Evolutionary conservation across 2,329 filamentous ascomycete species (phyloP).

Genomic region (Phaeosphaeria sp.): DNA sequence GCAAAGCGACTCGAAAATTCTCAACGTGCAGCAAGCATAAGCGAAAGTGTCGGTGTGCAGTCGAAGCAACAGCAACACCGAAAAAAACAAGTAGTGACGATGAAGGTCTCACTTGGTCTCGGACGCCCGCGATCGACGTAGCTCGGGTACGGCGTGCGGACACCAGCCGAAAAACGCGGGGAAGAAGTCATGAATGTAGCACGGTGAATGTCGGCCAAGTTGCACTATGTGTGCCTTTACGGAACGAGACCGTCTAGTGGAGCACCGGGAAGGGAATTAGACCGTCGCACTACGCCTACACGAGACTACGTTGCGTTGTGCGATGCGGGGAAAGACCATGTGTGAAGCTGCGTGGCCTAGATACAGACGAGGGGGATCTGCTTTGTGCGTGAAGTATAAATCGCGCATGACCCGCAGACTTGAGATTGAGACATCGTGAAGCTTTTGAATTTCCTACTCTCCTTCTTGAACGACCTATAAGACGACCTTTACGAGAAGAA

Average conservation of each 20-base stretch:
- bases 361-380: not conserved
- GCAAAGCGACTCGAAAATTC: not conserved
- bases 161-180: not conserved
- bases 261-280: not conserved
- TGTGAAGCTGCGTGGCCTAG: not conserved
- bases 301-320: not conserved
- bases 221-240: not conserved
- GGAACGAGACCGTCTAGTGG: constrained; percentile 1
- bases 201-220: constrained; percentile 1
- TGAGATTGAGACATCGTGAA: not conserved
- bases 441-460: not conserved
- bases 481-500: not conserved
- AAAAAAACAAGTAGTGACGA: not conserved
- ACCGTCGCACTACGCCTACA: not conserved
- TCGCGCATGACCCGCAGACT: not conserved
- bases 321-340: not conserved
- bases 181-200: not conserved
- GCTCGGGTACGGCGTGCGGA: not conserved
- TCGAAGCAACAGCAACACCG: not conserved
- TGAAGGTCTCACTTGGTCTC: not conserved
- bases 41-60: not conserved
- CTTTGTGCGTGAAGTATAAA: not conserved
- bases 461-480: not conserved
- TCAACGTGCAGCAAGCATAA: not conserved
- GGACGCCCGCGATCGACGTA: constrained; percentile 1